Evolutionary conservation across 345 rosid genomes (phyloP), one percentile per base, ranked within the genome.

Genomic region (Boechera divaricarpa): DNA sequence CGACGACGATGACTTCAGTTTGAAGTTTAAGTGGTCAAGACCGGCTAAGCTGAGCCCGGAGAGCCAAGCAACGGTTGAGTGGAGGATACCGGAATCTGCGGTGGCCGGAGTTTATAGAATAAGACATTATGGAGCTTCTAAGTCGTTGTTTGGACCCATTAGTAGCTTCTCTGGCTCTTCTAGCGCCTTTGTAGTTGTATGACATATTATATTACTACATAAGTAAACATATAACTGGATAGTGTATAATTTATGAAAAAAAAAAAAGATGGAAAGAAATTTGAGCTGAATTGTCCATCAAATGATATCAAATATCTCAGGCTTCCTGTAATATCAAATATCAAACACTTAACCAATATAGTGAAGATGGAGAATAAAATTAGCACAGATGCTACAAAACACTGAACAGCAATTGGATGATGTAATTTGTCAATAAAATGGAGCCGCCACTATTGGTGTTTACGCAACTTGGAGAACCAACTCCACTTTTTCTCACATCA

Each of bases 1-100:
- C 1, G 98, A 93, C 6, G 98, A 93, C 0, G 98, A 93, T 56
- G 98, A 91, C 83, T 93, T 89, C 63, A 86, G 96, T 84, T 63
- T 93, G 42, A 81, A 84, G 56, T 93, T 93, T 62, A 87, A 84
- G 80, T 93, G 98, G 98, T 89, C 91, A 5, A 87, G 97, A 78
- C 92, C 91, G 1, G 74, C 76, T 21, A 83, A 76, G 73, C 85
- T 93, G 26, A 93, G 94, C 42, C 72, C 91, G 1, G 80, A 63
- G 51, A 91, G 98, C 79, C 80, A 83, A 13, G 94, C 91, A 1
- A 86, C 90, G 9, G 77, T 93, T 12, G 94, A 88, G 59, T 91
- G 97, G 96, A 84, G 84, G 81, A 80, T 93, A 54, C 97, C 97
- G 0, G 77, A 62, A 47, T 84, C 89, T 16, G 90, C 89, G 0